Percentiles rank a stretch among this genome's conserved stretches.
Evolutionary conservation across 1,139 yeast species (phyloP).

Genomic region (Wickerhamomyces sp.): DNA sequence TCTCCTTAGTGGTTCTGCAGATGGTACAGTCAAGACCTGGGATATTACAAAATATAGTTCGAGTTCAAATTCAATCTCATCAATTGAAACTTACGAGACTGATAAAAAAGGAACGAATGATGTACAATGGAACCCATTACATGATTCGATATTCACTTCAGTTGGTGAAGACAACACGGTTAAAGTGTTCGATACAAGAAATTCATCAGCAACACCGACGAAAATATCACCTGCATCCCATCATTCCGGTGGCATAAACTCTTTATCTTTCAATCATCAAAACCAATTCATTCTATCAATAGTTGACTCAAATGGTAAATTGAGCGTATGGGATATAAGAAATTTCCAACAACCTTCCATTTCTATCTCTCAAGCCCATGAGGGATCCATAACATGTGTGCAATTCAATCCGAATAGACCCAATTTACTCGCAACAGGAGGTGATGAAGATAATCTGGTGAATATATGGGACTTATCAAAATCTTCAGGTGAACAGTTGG

Average conservation of each 20-base stretch:
- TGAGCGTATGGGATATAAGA: constrained; percentile 71
- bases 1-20: constrained; percentile 57
- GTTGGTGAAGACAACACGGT: constrained; percentile 54
- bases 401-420: constrained; percentile 73
- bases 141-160: constrained; percentile 48
- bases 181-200: constrained; percentile 48
- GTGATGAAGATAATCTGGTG: constrained; percentile 62
- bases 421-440: constrained; percentile 64
- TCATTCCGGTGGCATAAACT: constrained; percentile 51
- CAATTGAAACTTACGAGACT: constrained; percentile 8
- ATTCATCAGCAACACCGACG: constrained; percentile 11
- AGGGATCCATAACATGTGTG: constrained; percentile 58
- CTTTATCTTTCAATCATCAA: constrained; percentile 57
- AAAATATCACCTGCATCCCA: constrained; percentile 19
- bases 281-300: constrained; percentile 57
- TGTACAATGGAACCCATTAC: constrained; percentile 54
- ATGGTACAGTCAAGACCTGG: constrained; percentile 50
- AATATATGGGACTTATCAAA: constrained; percentile 61
- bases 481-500: constrained; percentile 35
- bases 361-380: constrained; percentile 41
- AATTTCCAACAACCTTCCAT: constrained; percentile 28
- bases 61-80: constrained; percentile 14
- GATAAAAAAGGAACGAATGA: constrained; percentile 49
- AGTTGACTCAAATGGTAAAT: constrained; percentile 59
- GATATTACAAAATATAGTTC: constrained; percentile 35